Base-by-base conservation (phyloP, 441 rosid species). In the Biscutella laevigata region DNA sequence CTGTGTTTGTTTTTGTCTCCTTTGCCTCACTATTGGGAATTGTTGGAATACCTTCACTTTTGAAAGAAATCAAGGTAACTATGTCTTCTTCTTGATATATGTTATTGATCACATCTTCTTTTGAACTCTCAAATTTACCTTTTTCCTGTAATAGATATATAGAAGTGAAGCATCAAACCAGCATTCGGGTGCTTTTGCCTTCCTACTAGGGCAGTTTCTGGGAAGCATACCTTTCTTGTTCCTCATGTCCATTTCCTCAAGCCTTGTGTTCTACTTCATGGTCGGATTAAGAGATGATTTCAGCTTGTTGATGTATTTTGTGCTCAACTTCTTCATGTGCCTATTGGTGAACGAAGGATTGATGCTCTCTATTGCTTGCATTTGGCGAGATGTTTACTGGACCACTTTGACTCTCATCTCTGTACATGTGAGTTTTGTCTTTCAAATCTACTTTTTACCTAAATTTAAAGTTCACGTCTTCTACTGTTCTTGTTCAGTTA, bases 221-320 rank as follows among this genome's bases (percentile, higher is more conserved):
- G 84, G 97, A 53, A 84, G 99, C 90, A 81, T 89, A 53, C 97
- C 99, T 0, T 94, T 94, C 83, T 76, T 89, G 66, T 88, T 94
- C 66, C 97, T 94, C 62, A 76, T 94, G 66, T 77, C 99, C 44
- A 89, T 94, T 47, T 94, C 97, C 20, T 89, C 97, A 12, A 88
- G 97, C 57, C 99, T 89, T 1, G 87, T 88, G 34, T 86, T 94
- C 84, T 94, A 94, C 69, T 94, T 94, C 83, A 86, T 94, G 56
- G 41, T 79, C 1, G 97, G 99, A 30, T 70, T 94, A 50, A 79
- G 70, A 69, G 88, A 88, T 27, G 94, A 82, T 38, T 94, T 94
- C 77, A 84, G 97, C 78, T 74, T 89, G 79, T 77, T 94, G 69
- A 89, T 94, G 99, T 89, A 94, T 79, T 89, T 94, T 46, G 97